These are phyloP conservation scores for Monilinia laxa DNA, from an alignment of 2,329 filamentous ascomycete genomes.

Conservation along the genomic window DNA sequence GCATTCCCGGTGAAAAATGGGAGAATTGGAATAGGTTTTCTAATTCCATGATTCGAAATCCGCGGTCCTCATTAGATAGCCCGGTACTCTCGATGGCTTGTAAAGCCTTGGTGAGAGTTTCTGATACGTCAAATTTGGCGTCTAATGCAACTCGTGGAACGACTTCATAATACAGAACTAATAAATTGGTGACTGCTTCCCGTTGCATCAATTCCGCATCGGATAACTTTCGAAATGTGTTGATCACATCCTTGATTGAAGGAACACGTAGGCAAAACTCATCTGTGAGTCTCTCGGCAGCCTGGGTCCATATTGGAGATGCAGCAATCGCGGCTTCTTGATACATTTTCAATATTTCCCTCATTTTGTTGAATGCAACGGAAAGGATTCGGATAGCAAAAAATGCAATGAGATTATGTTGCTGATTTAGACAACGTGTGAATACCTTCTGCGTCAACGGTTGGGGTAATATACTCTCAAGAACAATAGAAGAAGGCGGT, in stretches of 20 bases:
- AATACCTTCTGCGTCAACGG: slow-evolving; percentile 79
- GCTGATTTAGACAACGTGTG: slow-evolving; percentile 74
- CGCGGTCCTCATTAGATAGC: slow-evolving; percentile 47
- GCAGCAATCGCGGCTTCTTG: slow-evolving; percentile 43
- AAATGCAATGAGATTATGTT: slow-evolving; percentile 78
- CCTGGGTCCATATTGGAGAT: slow-evolving; percentile 64
- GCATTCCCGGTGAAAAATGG: slow-evolving; percentile 76
- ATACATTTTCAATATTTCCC: slow-evolving; percentile 45
- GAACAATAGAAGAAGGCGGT: slow-evolving; percentile 73
- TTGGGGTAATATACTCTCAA: slow-evolving; percentile 84
- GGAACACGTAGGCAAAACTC: slow-evolving; percentile 79
- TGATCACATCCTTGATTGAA: slow-evolving; percentile 76
- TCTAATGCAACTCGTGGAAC: slow-evolving; percentile 76
- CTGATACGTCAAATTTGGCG: slow-evolving; percentile 85
- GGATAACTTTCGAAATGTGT: slow-evolving; percentile 67
- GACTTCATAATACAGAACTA: slow-evolving; percentile 82
- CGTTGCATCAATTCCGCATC: slow-evolving; percentile 71
- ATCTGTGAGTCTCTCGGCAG: slow-evolving; percentile 63
- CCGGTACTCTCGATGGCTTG: slow-evolving; percentile 55
- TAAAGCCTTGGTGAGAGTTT: slow-evolving; percentile 69
- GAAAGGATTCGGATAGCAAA: slow-evolving; percentile 81
- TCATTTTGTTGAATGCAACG: slow-evolving; percentile 76
- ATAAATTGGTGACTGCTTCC: slow-evolving; percentile 73
- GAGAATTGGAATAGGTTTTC: slow-evolving; percentile 81
- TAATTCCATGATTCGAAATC: slow-evolving; percentile 68